Conservation (phyloP, 2,329 filamentous ascomycete genomes). For the Aspergillus phoenicis region DNA sequence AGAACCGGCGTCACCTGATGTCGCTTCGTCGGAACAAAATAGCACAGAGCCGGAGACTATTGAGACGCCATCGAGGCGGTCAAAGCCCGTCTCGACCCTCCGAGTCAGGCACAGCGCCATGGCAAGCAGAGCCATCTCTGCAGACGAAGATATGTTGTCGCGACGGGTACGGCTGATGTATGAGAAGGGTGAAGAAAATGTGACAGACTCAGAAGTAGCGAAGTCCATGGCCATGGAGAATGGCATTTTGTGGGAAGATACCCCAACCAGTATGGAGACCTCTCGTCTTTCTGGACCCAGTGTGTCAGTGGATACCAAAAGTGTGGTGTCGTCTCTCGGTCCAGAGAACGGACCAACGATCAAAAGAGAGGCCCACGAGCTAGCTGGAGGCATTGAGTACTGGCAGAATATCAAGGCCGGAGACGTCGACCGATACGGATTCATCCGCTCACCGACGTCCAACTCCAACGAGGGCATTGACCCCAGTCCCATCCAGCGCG, state of each 20-base stretch:
- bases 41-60: conserved; percentile 22
- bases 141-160: conserved; percentile 65
- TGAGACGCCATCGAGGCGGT: conserved; percentile 29
- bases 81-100: conserved; percentile 40
- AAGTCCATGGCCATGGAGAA: conserved; percentile 42
- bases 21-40: conserved; percentile 19
- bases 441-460: conserved; percentile 51
- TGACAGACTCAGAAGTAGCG: conserved; percentile 46
- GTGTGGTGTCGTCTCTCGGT: conserved; percentile 30
- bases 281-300: conserved; percentile 30
- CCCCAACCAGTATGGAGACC: conserved; percentile 31
- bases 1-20: conserved; percentile 4
- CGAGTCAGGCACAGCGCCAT: conserved; percentile 41
- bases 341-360: conserved; percentile 40
- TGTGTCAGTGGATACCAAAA: conserved; percentile 32
- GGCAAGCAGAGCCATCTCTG: conserved; percentile 57
- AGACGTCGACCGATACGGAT: conserved; percentile 67
- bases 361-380: conserved; percentile 56
- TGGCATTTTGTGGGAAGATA: conserved; percentile 46
- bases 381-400: conserved; percentile 66
- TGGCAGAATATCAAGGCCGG: conserved; percentile 63
- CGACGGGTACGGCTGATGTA: conserved; percentile 67
- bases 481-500: conserved; percentile 55
- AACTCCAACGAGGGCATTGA: conserved; percentile 36
- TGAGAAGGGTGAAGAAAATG: conserved; percentile 61